phyloP scores from a whole-genome alignment of 208 protist species.

The Crithidia thermophila region DNA sequence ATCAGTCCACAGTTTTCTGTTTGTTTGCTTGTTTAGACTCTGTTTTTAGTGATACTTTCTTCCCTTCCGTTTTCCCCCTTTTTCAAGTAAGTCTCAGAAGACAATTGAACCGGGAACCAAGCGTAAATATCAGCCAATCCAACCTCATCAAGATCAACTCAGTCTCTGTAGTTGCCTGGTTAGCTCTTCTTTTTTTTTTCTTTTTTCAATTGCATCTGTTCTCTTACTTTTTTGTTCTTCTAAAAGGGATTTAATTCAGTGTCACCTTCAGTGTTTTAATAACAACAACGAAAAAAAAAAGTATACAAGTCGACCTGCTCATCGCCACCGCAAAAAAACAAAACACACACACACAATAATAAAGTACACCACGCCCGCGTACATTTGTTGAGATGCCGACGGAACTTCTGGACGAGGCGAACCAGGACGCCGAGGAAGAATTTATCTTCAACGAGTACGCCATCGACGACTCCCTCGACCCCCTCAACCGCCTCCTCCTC shows the following conservation, averaged over 20 bases:
- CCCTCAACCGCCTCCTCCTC: slow-evolving; percentile 77
- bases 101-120: too few relatives aligned
- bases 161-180: too few relatives aligned
- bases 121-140: too few relatives aligned
- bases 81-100: too few relatives aligned
- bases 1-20: neutral
- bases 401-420: slow-evolving; percentile 57
- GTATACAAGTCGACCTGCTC: neutral
- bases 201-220: neutral
- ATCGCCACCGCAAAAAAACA: neutral
- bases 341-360: neutral
- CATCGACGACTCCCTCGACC: slow-evolving; percentile 93
- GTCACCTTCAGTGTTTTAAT: neutral
- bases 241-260: too few relatives aligned
- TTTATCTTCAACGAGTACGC: slow-evolving; percentile 94
- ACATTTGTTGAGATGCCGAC: slow-evolving; percentile 36
- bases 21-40: neutral
- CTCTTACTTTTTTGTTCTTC: slow-evolving; percentile 10
- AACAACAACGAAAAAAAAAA: neutral
- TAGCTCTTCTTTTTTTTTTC: neutral
- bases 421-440: slow-evolving; percentile 79
- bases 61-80: too few relatives aligned
- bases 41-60: too few relatives aligned
- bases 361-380: too few relatives aligned
- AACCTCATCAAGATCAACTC: too few relatives aligned